A percentile compares a stretch with the other conserved stretches of the same genome.
Conservation (phyloP, 257 asterid species). For the Primulina tabacum region DNA sequence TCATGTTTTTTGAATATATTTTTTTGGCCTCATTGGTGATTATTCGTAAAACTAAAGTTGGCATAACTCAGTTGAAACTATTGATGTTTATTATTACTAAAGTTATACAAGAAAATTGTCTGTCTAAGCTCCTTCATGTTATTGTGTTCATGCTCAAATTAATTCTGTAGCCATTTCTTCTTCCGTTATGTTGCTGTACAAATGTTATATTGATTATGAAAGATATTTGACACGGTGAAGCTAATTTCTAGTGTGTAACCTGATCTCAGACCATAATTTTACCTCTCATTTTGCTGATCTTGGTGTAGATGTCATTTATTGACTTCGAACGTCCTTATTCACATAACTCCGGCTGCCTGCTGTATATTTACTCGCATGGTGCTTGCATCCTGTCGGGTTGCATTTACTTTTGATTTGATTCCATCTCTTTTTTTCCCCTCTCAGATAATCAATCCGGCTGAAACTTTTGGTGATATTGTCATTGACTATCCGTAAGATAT, state of each 20-base stretch:
- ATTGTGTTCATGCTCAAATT: constrained; percentile 2
- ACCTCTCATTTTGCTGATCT: constrained; percentile 4
- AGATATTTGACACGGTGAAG: constrained; percentile 18
- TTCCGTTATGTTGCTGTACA: background rate
- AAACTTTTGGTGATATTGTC: constrained; percentile 98
- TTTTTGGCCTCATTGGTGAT: constrained; percentile 14
- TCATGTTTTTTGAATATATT: background rate
- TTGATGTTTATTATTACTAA: constrained; percentile 7
- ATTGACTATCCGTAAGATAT: constrained; percentile 95
- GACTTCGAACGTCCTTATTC: background rate
- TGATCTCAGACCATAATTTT: constrained; percentile 12
- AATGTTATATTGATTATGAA: constrained; percentile 11
- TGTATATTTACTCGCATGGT: background rate
- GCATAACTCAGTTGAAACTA: constrained; percentile 8
- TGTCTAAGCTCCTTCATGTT: constrained; percentile 5
- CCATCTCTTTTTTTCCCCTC: constrained; percentile 21
- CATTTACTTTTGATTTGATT: constrained; percentile 8
- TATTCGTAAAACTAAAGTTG: background rate
- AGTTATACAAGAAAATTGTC: constrained; percentile 11
- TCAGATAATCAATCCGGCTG: constrained; percentile 96
- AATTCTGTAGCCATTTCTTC: constrained; percentile 4
- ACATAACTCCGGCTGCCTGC: background rate
- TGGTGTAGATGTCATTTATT: background rate
- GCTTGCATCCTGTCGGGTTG: background rate
- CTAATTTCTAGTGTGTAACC: constrained; percentile 19